These are phyloP conservation scores for Amphibolis antarctica DNA, from an alignment of 106 monocot genomes.

Conservation along the genomic window DNA sequence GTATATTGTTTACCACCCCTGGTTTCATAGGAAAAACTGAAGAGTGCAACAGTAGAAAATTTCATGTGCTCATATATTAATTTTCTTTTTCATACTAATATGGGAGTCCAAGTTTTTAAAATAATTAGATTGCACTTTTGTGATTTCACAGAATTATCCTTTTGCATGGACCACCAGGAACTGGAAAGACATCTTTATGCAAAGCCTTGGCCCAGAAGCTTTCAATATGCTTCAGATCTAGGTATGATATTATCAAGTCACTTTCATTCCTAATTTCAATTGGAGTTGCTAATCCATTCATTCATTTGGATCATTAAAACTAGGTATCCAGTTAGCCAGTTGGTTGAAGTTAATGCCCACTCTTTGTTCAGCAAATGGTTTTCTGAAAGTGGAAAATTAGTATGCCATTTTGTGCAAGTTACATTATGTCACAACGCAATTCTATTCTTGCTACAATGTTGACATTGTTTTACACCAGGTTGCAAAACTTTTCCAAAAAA, in stretches of 20 bases:
- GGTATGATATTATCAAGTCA: conserved; percentile 17
- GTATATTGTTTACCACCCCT: too few relatives aligned
- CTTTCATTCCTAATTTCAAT: background rate
- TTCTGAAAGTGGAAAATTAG: conserved; percentile 99
- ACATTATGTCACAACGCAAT: background rate
- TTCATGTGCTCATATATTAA: too few relatives aligned
- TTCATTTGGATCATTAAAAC: background rate
- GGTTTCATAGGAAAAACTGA: too few relatives aligned
- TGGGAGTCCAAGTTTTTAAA: background rate
- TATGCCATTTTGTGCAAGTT: conserved; percentile 20
- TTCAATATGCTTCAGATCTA: conserved; percentile 83
- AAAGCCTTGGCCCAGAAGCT: conserved; percentile 99
- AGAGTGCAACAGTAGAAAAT: too few relatives aligned
- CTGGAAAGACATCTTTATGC: conserved; percentile 95
- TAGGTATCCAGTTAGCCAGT: conserved; percentile 79
- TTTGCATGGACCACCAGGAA: conserved; percentile 98
- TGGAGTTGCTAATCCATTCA: background rate
- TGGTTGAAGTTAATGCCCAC: conserved; percentile 98
- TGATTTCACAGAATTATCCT: conserved; percentile 59
- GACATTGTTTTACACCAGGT: conserved; percentile 72
- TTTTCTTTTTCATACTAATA: background rate
- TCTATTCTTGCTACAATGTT: conserved; percentile 58
- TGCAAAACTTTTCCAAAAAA: conserved; percentile 96
- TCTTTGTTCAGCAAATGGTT: conserved; percentile 99
- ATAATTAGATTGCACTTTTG: background rate